Base-by-base conservation (phyloP, 371 early-diverging fungal genomes). In the Mortierella sp. region DNA sequence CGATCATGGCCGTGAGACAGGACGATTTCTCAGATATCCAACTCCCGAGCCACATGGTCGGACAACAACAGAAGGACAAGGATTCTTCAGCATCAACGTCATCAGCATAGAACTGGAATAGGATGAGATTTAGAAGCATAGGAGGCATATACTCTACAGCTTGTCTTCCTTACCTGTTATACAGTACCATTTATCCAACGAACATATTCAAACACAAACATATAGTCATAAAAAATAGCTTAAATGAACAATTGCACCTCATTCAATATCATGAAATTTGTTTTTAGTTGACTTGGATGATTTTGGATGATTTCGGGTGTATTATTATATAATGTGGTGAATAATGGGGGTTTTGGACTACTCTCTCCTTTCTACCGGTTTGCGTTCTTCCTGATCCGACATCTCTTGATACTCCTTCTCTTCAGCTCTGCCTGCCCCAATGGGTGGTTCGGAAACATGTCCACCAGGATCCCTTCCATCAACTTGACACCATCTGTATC, bases 1-100 rank as follows among this genome's bases (percentile, higher is more conserved):
- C 76, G 42, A 75, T 75, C 44, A 44, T 75, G 64, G 76, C 76
- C 37, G 76, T 75, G 48, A 39, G 56, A 42, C 76, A 75, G 65
- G 76, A 75, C 39, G 76, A 75, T 60, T 75, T 75, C 50, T 75
- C 76, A 27, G 76, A 75, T 54, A 75, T 75, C 61, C 51, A 75
- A 30, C 61, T 75, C 21, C 73, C 76, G 7, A 54, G 53, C 23
- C 63, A 72, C 19, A 56, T 72, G 23, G 46, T 72, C 39, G 72
- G 27, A 19, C 61, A 73, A 28, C 50, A 66, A 39, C 66, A 59
- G 46, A 63, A 62, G 23, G 60, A 49, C 24, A 46, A 47, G 8
- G 32, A 41, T 17, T 26, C 50, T 1, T 23, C 65, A 46, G 32
- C 42, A 41, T 21, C 24, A 47, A 19, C 63, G 59, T 15, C 52